Base-by-base conservation (phyloP, 106 monocot species). In the Ottelia alismoides region DNA sequence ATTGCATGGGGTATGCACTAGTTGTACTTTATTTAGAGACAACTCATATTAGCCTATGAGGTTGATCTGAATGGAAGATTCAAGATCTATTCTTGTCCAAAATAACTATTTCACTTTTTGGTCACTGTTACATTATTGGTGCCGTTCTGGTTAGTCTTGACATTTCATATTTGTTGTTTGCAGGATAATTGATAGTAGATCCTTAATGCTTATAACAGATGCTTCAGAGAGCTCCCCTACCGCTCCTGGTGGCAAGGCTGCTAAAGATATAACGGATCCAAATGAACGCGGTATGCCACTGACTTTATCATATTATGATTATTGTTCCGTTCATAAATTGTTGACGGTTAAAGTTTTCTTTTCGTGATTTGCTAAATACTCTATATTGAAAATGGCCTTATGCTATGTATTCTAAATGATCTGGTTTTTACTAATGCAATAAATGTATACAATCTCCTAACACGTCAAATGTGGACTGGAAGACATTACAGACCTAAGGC, bases 161-260 rank as follows among this genome's bases (percentile, higher is more conserved):
- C n/a, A n/a, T n/a, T n/a, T n/a, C 49, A 28, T 62, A 16, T 31
- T 65, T 32, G 28, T 32, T 58, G 18, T 22, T 71, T 26, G 24
- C 78, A 96, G 98, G 71, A 69, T 98, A 52, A 98, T 98, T 68
- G 98, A 98, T 57, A 98, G 82, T 69, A 90, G 79, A 57, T 79
- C 89, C 7, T 54, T 98, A 28, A 76, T 74, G 64, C 62, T 98
- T 35, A 98, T 98, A 54, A 85, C 82, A 21, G 90, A 79, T 28
- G 49, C 60, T 70, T 85, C 82, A 49, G 82, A 72, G 30, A 85
- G 74, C 58, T 76, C 82, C 32, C 81, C 87, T 21, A 53, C 61
- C 20, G 16, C 14, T 61, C 43, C 51, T 20, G 67, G 74, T 56
- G 71, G 65, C 24, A 82, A 79, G 57, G 45, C 64, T 52, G 82